phyloP scores from a whole-genome alignment of 2,329 filamentous ascomycete species.

The Drechslerella coelobrocha region DNA sequence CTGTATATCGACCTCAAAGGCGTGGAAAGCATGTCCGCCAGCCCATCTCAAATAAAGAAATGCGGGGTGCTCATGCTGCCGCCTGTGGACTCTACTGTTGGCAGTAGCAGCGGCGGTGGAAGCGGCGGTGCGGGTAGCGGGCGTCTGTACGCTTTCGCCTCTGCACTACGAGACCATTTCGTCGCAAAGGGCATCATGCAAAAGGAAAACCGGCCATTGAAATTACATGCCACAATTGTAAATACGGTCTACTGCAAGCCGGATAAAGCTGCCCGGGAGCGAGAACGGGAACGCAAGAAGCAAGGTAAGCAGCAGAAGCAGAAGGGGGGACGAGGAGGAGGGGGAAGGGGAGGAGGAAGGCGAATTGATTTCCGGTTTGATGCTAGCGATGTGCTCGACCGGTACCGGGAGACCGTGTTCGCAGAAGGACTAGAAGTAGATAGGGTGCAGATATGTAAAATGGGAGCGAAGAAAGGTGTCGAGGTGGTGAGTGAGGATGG shows the following conservation, averaged over 20 bases:
- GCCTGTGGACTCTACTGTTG: conserved; percentile 64
- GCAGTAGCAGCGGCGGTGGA: too few species aligned
- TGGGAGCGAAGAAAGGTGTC: conserved; percentile 73
- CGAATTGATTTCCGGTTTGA: conserved; percentile 59
- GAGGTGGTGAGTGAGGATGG: conserved; percentile 42
- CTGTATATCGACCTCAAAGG: conserved; percentile 31
- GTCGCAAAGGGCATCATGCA: conserved; percentile 65
- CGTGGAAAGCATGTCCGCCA: conserved; percentile 12
- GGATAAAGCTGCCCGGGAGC: not conserved
- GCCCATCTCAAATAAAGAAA: conserved; percentile 57
- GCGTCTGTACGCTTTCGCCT: conserved; percentile 66
- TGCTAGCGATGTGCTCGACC: conserved; percentile 64
- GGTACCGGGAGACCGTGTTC: conserved; percentile 74
- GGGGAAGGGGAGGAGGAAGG: conserved; percentile 57
- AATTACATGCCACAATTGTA: conserved; percentile 87
- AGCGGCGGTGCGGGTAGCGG: conserved; percentile 56
- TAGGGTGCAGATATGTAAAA: conserved; percentile 78
- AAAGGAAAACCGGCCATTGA: conserved; percentile 68
- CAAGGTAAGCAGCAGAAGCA: conserved; percentile 58
- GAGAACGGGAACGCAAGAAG: conserved; percentile 52
- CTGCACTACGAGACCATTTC: conserved; percentile 66
- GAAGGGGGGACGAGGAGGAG: conserved; percentile 51
- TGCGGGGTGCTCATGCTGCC: conserved; percentile 69
- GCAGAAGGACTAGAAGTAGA: conserved; percentile 73
- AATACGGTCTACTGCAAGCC: conserved; percentile 80